phyloP scores from a whole-genome alignment of 2,329 filamentous ascomycete genomes.

The Whalleya microplaca region DNA sequence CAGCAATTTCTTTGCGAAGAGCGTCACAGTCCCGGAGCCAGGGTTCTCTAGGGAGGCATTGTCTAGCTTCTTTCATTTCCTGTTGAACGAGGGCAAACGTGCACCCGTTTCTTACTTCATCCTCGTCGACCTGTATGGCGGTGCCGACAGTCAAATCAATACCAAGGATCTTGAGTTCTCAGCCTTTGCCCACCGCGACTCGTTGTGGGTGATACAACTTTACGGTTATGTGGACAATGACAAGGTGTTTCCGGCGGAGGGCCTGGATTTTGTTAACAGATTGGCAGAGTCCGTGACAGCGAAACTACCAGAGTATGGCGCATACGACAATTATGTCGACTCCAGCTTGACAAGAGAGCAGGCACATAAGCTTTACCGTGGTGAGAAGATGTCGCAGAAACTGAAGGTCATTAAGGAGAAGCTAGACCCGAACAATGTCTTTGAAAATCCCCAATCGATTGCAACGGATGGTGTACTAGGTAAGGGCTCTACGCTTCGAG shows the following conservation, averaged over 20 bases:
- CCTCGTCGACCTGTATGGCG: slow-evolving; percentile 41
- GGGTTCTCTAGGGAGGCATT: slow-evolving; percentile 29
- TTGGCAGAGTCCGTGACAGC: slow-evolving; percentile 29
- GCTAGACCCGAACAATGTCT: slow-evolving; percentile 32
- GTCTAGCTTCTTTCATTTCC: slow-evolving; percentile 30
- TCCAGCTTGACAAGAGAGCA: slow-evolving; percentile 25
- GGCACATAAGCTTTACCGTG: slow-evolving; percentile 32
- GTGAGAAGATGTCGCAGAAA: slow-evolving; percentile 12
- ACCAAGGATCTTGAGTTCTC: slow-evolving; percentile 11
- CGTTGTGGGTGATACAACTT: slow-evolving; percentile 40
- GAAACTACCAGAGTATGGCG: slow-evolving; percentile 19
- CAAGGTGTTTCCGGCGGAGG: slow-evolving; percentile 21
- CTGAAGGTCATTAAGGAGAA: slow-evolving; percentile 29
- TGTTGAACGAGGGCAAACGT: slow-evolving; percentile 17
- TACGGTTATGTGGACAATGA: slow-evolving; percentile 25
- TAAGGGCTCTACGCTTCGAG: no score
- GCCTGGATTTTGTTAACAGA: slow-evolving; percentile 27
- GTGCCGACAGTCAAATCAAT: slow-evolving; percentile 38
- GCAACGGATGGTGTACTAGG: background rate
- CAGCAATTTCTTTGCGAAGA: slow-evolving; percentile 42
- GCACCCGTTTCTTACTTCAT: slow-evolving; percentile 36
- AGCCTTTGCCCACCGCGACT: slow-evolving; percentile 36
- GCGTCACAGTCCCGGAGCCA: slow-evolving; percentile 35
- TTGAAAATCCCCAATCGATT: slow-evolving; percentile 35
- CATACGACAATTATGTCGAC: slow-evolving; percentile 35